phyloP scores from a whole-genome alignment of 2,329 filamentous ascomycete genomes.

The Sclerotinia glacialis region DNA sequence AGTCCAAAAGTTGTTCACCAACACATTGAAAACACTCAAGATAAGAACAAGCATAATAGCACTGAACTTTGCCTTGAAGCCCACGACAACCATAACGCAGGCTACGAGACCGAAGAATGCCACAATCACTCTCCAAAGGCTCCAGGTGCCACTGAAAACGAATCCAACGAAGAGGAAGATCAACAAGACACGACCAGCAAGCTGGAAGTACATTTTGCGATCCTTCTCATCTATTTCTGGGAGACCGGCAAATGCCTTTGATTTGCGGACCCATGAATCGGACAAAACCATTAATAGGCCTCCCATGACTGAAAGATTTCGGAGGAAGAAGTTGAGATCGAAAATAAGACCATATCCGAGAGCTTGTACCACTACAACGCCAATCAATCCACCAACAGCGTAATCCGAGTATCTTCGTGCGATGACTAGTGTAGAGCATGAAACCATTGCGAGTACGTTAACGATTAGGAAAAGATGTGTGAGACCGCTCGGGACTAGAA shows the following conservation, averaged over 20 bases:
- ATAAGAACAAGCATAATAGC: constrained; percentile 93
- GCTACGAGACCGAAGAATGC: constrained; percentile 82
- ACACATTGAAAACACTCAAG: constrained; percentile 90
- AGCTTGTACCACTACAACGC: constrained; percentile 87
- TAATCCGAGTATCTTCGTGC: constrained; percentile 89
- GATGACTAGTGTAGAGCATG: constrained; percentile 83
- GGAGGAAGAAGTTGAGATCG: constrained; percentile 99
- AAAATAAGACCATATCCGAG: constrained; percentile 97
- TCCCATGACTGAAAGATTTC: constrained; percentile 95
- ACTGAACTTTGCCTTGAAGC: constrained; percentile 99
- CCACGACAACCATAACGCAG: constrained; percentile 97
- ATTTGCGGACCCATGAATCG: constrained; percentile 97
- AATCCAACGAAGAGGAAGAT: constrained; percentile 98
- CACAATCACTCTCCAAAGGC: constrained; percentile 80
- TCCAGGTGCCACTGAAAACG: constrained; percentile 93
- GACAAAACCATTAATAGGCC: constrained; percentile 97
- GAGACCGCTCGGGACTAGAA: constrained; percentile 75
- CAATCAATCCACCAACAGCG: constrained; percentile 85
- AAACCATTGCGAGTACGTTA: constrained; percentile 85
- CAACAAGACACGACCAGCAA: constrained; percentile 88
- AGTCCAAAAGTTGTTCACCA: constrained; percentile 99
- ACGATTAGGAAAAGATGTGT: constrained; percentile 89
- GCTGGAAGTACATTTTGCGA: constrained; percentile 99
- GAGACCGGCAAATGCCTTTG: constrained; percentile 90
- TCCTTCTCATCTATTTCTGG: constrained; percentile 98